These are phyloP conservation scores for Penicillium sp. DNA, from an alignment of 2,329 filamentous ascomycete genomes.

Conservation along the genomic window DNA sequence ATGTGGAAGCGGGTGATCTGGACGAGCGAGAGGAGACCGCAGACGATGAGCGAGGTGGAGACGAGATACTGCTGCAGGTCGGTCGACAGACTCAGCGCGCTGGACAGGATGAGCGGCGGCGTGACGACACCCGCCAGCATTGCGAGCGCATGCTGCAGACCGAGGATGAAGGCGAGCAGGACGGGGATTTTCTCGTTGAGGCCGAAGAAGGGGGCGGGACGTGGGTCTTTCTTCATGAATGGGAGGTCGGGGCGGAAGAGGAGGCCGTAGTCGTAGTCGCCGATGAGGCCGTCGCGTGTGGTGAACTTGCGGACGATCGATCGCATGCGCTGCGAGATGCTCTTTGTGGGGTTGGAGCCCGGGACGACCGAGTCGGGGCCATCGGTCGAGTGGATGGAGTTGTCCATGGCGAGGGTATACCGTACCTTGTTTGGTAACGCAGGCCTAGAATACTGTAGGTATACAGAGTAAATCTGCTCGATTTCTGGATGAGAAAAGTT, in stretches of 20 bases:
- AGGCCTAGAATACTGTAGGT: background rate
- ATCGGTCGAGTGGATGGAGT: slow-evolving; percentile 11
- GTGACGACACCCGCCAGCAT: slow-evolving; percentile 61
- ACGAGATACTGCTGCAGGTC: slow-evolving; percentile 66
- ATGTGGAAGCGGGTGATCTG: slow-evolving; percentile 72
- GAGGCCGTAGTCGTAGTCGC: slow-evolving; percentile 87
- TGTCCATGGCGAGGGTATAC: background rate
- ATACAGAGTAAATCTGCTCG: background rate
- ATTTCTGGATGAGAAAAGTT: background rate
- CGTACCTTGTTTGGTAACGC: background rate
- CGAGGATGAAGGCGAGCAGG: slow-evolving; percentile 67
- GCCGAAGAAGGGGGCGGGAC: slow-evolving; percentile 70
- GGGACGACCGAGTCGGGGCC: slow-evolving; percentile 7
- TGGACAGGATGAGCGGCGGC: slow-evolving; percentile 12
- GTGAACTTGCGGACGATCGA: slow-evolving; percentile 2
- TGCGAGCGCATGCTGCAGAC: slow-evolving; percentile 71
- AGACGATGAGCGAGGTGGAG: slow-evolving; percentile 70
- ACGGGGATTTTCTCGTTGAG: slow-evolving; percentile 72
- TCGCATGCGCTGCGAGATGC: background rate
- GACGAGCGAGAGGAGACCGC: slow-evolving; percentile 66
- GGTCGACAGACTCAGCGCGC: slow-evolving; percentile 40
- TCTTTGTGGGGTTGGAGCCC: slow-evolving; percentile 1
- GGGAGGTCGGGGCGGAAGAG: slow-evolving; percentile 83
- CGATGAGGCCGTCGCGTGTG: slow-evolving; percentile 72
- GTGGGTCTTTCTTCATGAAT: slow-evolving; percentile 70